Evolutionary conservation across 192 early-diverging fungal genomes (phyloP), one percentile per base, ranked within the genome.

Genomic region (Polychytrium aggregatum): DNA sequence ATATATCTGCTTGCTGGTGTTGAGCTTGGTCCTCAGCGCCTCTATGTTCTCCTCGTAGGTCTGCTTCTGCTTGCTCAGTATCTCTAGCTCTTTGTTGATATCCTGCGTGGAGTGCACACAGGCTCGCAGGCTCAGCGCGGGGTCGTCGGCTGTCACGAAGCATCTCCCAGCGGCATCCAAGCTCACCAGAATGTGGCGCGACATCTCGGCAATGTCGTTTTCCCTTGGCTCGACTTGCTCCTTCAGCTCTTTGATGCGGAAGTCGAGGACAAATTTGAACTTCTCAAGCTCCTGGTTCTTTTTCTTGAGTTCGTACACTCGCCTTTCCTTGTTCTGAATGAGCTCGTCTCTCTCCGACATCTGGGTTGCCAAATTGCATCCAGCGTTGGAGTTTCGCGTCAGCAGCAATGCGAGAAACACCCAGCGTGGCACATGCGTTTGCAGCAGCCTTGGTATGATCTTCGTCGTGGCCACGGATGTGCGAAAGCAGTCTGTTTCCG

Each of bases 261-360:
- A 81, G 59, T 81, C 78, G 7, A 81, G 57, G 9, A 81, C 78
- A 43, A 81, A 81, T 51, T 81, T 81, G 60, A 81, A 81, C 53
- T 81, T 81, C 52, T 81, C 78, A 14, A 81, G 65, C 63, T 81
- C 78, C 41, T 79, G 76, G 45, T 81, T 81, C 60, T 81, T 81
- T 43, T 81, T 81, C 50, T 81, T 81, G 24, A 81, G 50, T 44
- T 79, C 76, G 46, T 81, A 79, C 38, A 81, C 74, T 20, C 76
- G 63, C 51, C 69, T 70, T 45, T 81, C 78, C 48, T 81, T 81
- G 56, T 81, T 76, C 42, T 73, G 70, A 37, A 81, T 76, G 16
- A 76, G 72, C 41, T 76, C 78, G 46, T 80, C 76, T 4, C 78
- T 49, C 50, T 80, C 77, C 61, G 75, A 74, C 37, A 79, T 79